Evolutionary conservation across 768 basidiomycete genomes (phyloP).

Genomic region (Fistulinella prunicolor): DNA sequence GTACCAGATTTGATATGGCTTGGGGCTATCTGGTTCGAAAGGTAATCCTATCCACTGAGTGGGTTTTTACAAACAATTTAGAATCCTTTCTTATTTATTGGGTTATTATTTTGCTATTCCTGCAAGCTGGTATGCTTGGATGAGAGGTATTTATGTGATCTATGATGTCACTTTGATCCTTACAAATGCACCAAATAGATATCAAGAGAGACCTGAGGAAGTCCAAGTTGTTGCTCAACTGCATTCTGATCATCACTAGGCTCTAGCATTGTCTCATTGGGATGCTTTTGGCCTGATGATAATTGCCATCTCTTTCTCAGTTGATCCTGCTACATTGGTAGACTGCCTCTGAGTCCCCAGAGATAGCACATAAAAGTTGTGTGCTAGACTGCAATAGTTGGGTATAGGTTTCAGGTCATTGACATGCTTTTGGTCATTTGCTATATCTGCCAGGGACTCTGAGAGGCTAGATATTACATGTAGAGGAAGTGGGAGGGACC

Average conservation of each 20-base stretch:
- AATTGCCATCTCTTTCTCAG: no score
- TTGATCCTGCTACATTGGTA: no score
- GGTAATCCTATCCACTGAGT: slow-evolving; percentile 98
- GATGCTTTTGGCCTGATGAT: no score
- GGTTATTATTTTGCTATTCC: slow-evolving; percentile 97
- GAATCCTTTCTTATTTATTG: slow-evolving; percentile 98
- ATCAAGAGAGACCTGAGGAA: slow-evolving; percentile 92
- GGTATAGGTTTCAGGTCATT: no score
- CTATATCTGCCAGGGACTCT: no score
- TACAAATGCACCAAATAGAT: slow-evolving; percentile 43
- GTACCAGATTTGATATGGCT: slow-evolving; percentile 95
- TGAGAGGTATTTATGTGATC: slow-evolving; percentile 61
- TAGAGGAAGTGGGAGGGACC: no score
- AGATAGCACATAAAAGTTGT: no score
- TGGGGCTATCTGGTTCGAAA: slow-evolving; percentile 97
- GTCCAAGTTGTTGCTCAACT: slow-evolving; percentile 91
- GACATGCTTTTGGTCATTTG: no score
- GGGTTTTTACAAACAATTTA: slow-evolving; percentile 92
- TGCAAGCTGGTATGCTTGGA: slow-evolving; percentile 98
- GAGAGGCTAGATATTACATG: no score
- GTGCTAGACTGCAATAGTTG: no score
- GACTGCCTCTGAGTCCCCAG: no score
- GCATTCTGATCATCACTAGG: slow-evolving; percentile 93
- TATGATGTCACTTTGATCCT: neutral
- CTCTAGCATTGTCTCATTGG: slow-evolving; percentile 98